Evolutionary conservation across 306 rosid species (phyloP).

Genomic region (Vicia villosa): DNA sequence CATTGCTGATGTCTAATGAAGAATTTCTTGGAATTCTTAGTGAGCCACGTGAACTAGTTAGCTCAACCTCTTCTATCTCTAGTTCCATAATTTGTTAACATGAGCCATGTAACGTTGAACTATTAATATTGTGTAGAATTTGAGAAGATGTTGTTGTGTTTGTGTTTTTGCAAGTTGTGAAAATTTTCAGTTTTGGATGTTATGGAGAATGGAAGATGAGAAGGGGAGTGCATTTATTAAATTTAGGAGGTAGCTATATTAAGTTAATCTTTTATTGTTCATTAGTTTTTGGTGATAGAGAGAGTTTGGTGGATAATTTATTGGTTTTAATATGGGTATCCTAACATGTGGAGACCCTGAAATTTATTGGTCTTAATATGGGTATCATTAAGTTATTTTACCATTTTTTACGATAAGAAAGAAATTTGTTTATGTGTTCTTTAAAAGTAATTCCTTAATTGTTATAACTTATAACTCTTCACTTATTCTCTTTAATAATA

Average conservation of each 20-base stretch:
- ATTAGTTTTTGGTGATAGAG: conserved; percentile 19
- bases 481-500: too few species aligned
- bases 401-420: too few species aligned
- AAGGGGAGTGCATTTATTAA: conserved; percentile 11
- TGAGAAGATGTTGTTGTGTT: conserved; percentile 28
- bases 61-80: conserved; percentile 35
- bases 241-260: background rate
- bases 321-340: background rate
- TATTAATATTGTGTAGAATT: conserved; percentile 13
- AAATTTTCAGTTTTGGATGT: background rate
- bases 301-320: conserved; percentile 20
- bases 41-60: conserved; percentile 17
- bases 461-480: too few species aligned
- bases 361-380: too few species aligned
- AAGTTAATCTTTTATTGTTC: conserved; percentile 21
- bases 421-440: too few species aligned
- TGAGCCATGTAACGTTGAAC: conserved; percentile 23
- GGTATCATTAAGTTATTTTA: too few species aligned
- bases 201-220: background rate
- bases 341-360: background rate
- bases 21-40: conserved; percentile 26
- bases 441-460: too few species aligned
- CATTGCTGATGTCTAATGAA: conserved; percentile 37
- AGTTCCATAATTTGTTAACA: conserved; percentile 42
- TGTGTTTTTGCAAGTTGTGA: background rate